phyloP scores from a whole-genome alignment of 257 asterid genomes.

The Mentha longifolia region DNA sequence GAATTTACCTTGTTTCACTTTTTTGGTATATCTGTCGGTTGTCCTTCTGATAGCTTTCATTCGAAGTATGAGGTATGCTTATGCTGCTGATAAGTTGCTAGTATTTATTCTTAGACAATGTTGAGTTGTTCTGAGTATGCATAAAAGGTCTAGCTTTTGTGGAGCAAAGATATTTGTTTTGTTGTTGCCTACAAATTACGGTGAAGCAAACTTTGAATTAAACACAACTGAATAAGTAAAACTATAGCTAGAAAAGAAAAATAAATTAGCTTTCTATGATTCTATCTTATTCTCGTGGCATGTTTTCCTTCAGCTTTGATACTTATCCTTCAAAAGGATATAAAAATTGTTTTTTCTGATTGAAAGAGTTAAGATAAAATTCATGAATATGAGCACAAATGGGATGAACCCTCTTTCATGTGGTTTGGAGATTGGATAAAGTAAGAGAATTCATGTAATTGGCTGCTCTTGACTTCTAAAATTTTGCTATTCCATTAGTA shows the following conservation, averaged over 20 bases:
- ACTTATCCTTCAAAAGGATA: slow-evolving; percentile 15
- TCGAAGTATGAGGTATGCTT: neutral
- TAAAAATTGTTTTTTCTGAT: neutral
- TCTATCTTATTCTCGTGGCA: slow-evolving; percentile 7
- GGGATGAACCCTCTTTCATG: neutral
- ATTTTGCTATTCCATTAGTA: neutral
- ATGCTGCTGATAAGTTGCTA: slow-evolving; percentile 3
- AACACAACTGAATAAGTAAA: neutral
- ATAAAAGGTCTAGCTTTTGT: neutral
- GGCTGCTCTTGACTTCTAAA: neutral
- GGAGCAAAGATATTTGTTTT: neutral
- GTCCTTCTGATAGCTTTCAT: neutral
- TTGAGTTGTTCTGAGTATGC: neutral
- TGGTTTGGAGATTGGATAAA: slow-evolving; percentile 3
- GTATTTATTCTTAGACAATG: neutral
- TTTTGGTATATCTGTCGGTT: neutral
- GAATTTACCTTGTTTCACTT: neutral
- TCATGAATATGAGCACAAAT: slow-evolving; percentile 8
- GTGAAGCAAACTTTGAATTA: neutral
- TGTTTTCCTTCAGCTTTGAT: slow-evolving; percentile 7
- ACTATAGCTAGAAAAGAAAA: neutral
- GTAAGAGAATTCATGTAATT: neutral
- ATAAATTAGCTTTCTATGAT: neutral
- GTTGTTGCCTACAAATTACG: neutral
- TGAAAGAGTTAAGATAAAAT: neutral